phyloP scores from a whole-genome alignment of 768 basidiomycete genomes.

The Leccinum subtestaceum region DNA sequence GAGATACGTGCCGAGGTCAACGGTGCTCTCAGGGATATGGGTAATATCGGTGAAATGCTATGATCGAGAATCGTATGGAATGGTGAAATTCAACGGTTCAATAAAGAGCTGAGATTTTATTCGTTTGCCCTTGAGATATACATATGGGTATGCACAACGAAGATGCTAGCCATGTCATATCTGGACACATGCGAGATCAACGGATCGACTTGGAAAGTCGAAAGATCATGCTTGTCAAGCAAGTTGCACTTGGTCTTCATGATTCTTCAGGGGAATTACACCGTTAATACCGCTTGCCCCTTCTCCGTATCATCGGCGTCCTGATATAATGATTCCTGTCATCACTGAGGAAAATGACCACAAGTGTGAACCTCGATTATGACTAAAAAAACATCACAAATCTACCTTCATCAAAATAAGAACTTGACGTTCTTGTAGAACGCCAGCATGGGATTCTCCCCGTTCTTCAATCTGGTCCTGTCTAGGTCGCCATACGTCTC shows the following conservation, averaged over 20 bases:
- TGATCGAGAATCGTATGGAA: not conserved
- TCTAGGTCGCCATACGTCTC: conserved; percentile 75
- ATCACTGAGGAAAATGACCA: not conserved
- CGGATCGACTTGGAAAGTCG: not conserved
- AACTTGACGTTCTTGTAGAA: conserved; percentile 95
- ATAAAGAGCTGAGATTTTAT: not conserved
- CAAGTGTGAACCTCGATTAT: not conserved
- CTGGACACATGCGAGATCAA: not conserved
- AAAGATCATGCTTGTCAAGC: not conserved
- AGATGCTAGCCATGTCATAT: not conserved
- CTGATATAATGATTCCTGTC: not conserved
- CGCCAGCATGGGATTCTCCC: conserved; percentile 85
- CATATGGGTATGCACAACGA: not conserved
- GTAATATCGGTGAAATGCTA: not conserved
- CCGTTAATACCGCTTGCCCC: not conserved
- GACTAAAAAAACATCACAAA: not conserved
- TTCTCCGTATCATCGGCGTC: not conserved
- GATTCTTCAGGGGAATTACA: not conserved
- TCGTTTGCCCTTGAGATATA: not conserved
- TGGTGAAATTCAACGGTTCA: not conserved
- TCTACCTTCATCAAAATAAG: conserved; percentile 55
- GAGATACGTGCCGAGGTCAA: not conserved
- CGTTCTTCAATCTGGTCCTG: conserved; percentile 69
- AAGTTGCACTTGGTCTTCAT: too few species aligned
- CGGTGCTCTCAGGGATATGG: not conserved